Base-by-base conservation (phyloP, 2,329 filamentous ascomycete species). In the Alternaria sp. region DNA sequence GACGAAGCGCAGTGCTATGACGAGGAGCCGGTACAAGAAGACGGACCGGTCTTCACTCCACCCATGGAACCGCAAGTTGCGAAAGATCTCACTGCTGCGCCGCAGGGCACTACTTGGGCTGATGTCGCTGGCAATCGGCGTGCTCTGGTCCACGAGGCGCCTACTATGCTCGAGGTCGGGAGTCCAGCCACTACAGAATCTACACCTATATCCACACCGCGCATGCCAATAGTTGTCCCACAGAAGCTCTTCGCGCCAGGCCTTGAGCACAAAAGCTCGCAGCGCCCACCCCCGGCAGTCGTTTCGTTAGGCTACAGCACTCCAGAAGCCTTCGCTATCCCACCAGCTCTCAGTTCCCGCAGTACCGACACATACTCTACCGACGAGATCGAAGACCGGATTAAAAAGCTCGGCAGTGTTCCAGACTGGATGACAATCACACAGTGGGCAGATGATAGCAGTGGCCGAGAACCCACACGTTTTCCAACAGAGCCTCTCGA, bases 51-150 rank as follows among this genome's bases (percentile, higher is more conserved):
- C 30, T 49, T 36, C 14, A 36, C 46, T 1, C 46, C 20, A 26
- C 46, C 20, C 14, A 22, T 22, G 1, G 46, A 38, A 3, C 20
- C 32, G 16, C 20, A 49, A 1, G 5, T n/a, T 5, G 14, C 32
- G 8, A 58, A 12, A 22, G 8, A 26, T 9, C 3, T 12, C 12
- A 46, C 49, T n/a, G 14, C 38, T 14, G 22, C 22, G 9, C 24
- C 38, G n/a, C 38, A 46, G 12, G 44, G 28, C 6, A 61, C 44
- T n/a, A 64, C 59, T 6, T 64, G 62, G 62, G 62, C 62, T 18
- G 48, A 42, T 9, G 36, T 62, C 18, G 62, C 55, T 9, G 49
- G 52, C 11, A 59, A 51, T 16, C 43, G 38, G 20, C 4, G n/a
- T 41, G 43, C 43, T 38, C 54, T 6, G 16, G 12, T 22, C 12